Evolutionary conservation across 2,329 filamentous ascomycete genomes (phyloP).

Genomic region (Colletotrichum tropicicola): DNA sequence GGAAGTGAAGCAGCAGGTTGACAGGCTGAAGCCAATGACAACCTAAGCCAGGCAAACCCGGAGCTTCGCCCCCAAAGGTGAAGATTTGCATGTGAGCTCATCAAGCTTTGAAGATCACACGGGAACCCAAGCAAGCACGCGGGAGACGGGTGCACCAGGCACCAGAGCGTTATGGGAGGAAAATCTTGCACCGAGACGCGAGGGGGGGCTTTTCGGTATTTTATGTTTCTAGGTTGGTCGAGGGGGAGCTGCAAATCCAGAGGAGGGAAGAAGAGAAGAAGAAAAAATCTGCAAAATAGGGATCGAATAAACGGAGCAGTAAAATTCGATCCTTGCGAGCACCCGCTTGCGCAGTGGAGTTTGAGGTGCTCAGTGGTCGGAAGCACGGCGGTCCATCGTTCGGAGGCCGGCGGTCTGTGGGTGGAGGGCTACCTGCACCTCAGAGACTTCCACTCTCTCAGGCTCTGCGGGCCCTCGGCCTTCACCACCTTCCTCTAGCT

Average conservation of each 20-base stretch:
- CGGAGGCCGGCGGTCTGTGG: too few species aligned
- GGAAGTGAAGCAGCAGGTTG: conserved; percentile 3
- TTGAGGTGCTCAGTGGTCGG: conserved; percentile 4
- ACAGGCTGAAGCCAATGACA: conserved; percentile 19
- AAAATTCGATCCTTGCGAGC: conserved; percentile 27
- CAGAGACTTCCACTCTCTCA: background rate
- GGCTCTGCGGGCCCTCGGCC: too few species aligned
- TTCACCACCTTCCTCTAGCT: conserved; percentile 20
- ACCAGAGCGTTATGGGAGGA: background rate
- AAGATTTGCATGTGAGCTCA: conserved; percentile 32
- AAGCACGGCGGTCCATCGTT: conserved; percentile 12
- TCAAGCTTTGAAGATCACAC: conserved; percentile 28
- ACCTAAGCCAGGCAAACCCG: conserved; percentile 21
- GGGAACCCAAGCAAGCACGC: conserved; percentile 15
- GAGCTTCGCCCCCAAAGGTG: conserved; percentile 23
- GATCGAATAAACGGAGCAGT: conserved; percentile 26
- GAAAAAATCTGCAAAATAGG: conserved; percentile 29
- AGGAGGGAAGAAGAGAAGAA: background rate
- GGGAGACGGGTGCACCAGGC: background rate
- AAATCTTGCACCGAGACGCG: background rate
- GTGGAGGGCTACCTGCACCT: background rate
- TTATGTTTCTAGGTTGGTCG: conserved; percentile 12
- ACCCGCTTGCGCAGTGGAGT: conserved; percentile 22
- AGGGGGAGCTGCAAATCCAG: background rate
- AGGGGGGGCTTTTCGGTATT: conserved; percentile 5